Base-by-base conservation (phyloP, 345 rosid species). In the Microcos paniculata region DNA sequence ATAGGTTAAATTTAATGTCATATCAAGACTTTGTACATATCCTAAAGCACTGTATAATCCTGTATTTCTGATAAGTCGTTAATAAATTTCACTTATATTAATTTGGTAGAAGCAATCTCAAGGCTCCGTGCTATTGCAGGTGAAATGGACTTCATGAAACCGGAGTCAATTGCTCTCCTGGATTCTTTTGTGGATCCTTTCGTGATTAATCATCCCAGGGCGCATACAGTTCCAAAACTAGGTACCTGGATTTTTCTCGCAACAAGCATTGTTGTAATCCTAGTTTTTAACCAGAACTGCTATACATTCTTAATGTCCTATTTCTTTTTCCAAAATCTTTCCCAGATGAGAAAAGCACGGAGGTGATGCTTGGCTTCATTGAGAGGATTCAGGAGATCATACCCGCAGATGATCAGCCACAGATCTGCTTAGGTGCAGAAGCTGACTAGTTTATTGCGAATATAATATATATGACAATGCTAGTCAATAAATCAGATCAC, bases 101-200 rank as follows among this genome's bases (percentile, higher is more conserved):
- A n/a, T 19, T 19, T 19, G 1, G 24, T 7, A 19, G 57, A n/a
- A 52, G 24, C 57, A 53, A 53, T 31, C 42, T 30, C 31, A 0
- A 7, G 40, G 40, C 65, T 10, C 23, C 31, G 67, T 42, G 31
- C 21, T 40, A 3, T 21, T 59, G 59, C 12, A 81, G 81, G 72
- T 26, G 79, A 73, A 24, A n/a, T 8, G 71, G 80, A 82, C 71
- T 48, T 73, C 43, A 0, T 62, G 59, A 79, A 76, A 80, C 72
- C 18, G 61, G 76, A 82, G 7, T 70, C 76, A 15, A 53, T 19
- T 0, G 61, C 43, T 35, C 57, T 79, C 9, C 35, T 79, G 18
- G 57, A 79, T 9, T 76, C 73, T 15, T 82, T 76, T 72, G 82
- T 82, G 33, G 80, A 82, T 62, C 85, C 82, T 4, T 3, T 62